Evolutionary conservation across 805 yeast genomes (phyloP).

Genomic region (Candida sphagnicola): DNA sequence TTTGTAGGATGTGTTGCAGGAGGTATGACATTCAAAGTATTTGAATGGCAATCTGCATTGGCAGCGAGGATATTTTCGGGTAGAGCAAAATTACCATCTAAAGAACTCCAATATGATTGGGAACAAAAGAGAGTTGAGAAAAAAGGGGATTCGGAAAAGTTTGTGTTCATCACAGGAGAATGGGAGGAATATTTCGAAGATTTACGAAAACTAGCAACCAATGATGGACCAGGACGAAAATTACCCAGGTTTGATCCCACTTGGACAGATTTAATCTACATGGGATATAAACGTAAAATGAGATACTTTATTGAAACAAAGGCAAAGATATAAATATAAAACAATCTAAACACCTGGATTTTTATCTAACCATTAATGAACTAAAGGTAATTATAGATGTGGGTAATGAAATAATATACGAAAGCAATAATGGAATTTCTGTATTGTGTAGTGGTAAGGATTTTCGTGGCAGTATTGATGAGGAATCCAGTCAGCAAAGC

Average conservation of each 20-base stretch:
- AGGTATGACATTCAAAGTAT: conserved; percentile 36
- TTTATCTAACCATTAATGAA: no score
- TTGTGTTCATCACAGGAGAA: conserved; percentile 14
- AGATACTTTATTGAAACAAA: conserved; percentile 13
- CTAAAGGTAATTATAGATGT: conserved; percentile 1
- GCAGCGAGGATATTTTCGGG: conserved; percentile 30
- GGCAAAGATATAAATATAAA: not conserved
- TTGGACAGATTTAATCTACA: conserved; percentile 16
- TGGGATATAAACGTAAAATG: conserved; percentile 17
- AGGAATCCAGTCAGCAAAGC: conserved; percentile 2
- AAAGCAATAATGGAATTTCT: not conserved
- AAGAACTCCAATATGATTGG: conserved; percentile 27
- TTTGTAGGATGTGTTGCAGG: conserved; percentile 35
- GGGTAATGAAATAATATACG: not conserved
- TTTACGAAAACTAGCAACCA: conserved; percentile 16
- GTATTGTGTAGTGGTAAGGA: conserved; percentile 3
- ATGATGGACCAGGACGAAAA: conserved; percentile 19
- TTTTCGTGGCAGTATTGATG: not conserved
- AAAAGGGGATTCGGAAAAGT: conserved; percentile 22
- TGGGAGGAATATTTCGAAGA: conserved; percentile 19
- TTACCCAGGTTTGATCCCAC: conserved; percentile 17
- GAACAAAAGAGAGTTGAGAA: conserved; percentile 16
- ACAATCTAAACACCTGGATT: not conserved
- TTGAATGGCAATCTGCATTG: conserved; percentile 38
- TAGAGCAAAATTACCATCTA: conserved; percentile 23